Evolutionary conservation across 805 yeast species (phyloP).

Genomic region (Candida fluviatilis): DNA sequence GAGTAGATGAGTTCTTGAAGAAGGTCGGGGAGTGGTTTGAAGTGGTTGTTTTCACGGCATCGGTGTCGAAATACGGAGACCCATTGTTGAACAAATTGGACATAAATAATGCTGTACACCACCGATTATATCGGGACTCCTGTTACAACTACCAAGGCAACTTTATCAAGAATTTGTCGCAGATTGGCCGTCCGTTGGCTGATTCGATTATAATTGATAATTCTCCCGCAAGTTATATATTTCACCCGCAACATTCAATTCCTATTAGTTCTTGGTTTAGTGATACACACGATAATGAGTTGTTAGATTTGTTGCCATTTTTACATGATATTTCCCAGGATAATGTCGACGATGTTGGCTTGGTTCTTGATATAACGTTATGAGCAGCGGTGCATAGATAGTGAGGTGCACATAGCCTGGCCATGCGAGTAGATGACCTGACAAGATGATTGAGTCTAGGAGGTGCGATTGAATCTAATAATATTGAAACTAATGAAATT

Average conservation of each 20-base stretch:
- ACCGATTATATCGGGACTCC: slow-evolving; percentile 88
- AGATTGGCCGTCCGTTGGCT: slow-evolving; percentile 85
- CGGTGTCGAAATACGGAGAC: slow-evolving; percentile 93
- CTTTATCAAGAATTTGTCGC: slow-evolving; percentile 89
- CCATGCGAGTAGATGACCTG: no score
- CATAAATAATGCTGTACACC: slow-evolving; percentile 70
- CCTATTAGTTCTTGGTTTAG: slow-evolving; percentile 98
- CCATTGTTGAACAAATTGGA: slow-evolving; percentile 90
- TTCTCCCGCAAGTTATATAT: slow-evolving; percentile 96
- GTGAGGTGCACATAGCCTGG: not conserved
- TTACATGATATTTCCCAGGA: slow-evolving; percentile 74
- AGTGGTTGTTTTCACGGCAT: slow-evolving; percentile 95
- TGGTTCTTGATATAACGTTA: slow-evolving; percentile 74
- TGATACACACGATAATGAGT: slow-evolving; percentile 95
- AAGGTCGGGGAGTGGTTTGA: slow-evolving; percentile 84
- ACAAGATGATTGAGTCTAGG: no score
- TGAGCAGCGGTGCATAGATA: slow-evolving; percentile 14
- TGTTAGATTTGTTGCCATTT: slow-evolving; percentile 85
- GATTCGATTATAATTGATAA: slow-evolving; percentile 91
- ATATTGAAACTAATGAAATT: no score
- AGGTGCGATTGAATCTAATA: no score
- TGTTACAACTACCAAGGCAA: slow-evolving; percentile 93
- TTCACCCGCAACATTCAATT: slow-evolving; percentile 96
- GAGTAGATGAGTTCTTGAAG: slow-evolving; percentile 88
- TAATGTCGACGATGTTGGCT: slow-evolving; percentile 77